Evolutionary conservation across 2,329 filamentous ascomycete genomes (phyloP), one percentile per base, ranked within the genome.

Genomic region (Paecilomyces sp.): DNA sequence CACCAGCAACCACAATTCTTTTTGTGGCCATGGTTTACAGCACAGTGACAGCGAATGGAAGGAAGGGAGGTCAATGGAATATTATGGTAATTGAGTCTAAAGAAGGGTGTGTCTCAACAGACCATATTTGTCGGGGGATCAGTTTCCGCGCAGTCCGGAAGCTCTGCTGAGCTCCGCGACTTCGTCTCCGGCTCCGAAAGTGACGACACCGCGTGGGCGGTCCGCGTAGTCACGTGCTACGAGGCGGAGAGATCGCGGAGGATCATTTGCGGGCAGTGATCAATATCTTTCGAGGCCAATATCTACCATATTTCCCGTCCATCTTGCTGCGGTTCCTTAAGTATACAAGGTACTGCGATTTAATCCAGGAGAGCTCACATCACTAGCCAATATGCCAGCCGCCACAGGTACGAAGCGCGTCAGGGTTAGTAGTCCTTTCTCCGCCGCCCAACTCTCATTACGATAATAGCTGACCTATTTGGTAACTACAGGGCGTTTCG

Each of bases 1-100:
- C 93, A 66, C 94, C 94, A 66, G 90, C 95, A 58, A 99, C 92
- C 51, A 97, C 87, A 52, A 99, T 81, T 76, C 86, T 88, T 78
- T 92, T 96, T 60, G 85, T 80, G 56, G 83, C 82, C 64, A 83
- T 80, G 57, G 82, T 70, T 61, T 60, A 55, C 62, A 56, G 59
- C 63, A 64, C 62, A 18, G 56, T 62, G 57, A 54, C 30, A 58
- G 61, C 51, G 57, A 52, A 62, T 57, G 56, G 56, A 62, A 63
- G 58, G 52, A 55, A 31, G 50, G 15, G 11, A 60, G 58, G 25
- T 11, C 3, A 47, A 47, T 4, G 6, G n/a, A 18, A 47, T 15
- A 47, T 18, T 18, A 47, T 15, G n/a, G 41, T 18, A n/a, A 47
- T 47, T 33, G 41, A 9, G 41, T 47, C 59, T 54, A 57, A 15